These are phyloP conservation scores for Arxiozyma bovina DNA, from an alignment of 1,139 yeast species.

Conservation along the genomic window DNA sequence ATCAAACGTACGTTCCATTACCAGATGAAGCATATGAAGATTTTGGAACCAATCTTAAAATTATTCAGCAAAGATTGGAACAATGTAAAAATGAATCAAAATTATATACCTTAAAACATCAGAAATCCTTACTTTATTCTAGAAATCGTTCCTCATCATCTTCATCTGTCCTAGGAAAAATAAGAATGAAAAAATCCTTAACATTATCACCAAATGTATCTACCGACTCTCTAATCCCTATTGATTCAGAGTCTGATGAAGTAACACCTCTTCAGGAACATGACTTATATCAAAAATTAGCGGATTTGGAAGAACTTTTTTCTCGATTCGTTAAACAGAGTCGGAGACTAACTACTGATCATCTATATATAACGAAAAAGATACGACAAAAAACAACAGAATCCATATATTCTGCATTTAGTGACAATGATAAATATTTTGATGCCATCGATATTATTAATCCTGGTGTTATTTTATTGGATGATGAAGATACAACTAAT, in stretches of 20 bases:
- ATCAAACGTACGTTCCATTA: constrained; percentile 11
- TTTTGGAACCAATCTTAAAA: constrained; percentile 13
- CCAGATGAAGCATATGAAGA: constrained; percentile 17
- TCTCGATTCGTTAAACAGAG: constrained; percentile 20
- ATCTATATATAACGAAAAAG: constrained; percentile 11
- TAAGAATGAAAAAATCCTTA: constrained; percentile 7
- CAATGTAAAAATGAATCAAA: constrained; percentile 22
- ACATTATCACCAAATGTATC: constrained; percentile 13
- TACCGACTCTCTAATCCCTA: constrained; percentile 11
- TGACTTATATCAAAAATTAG: constrained; percentile 19
- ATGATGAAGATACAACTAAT: constrained; percentile 21
- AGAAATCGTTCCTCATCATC: constrained; percentile 12
- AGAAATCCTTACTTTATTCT: not conserved
- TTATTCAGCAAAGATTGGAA: constrained; percentile 21
- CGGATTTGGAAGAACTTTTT: constrained; percentile 20
- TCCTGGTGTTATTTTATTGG: constrained; percentile 28
- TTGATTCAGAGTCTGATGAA: not conserved
- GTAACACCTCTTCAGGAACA: constrained; percentile 9
- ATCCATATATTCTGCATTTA: constrained; percentile 17
- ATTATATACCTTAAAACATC: constrained; percentile 9
- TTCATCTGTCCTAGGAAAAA: constrained; percentile 5
- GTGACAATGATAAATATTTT: constrained; percentile 28
- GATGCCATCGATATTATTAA: constrained; percentile 28
- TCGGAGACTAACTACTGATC: constrained; percentile 15
- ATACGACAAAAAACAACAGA: constrained; percentile 7